Evolutionary conservation across 1,284 basidiomycete genomes (phyloP).

Genomic region (Papiliotrema fonsecae): DNA sequence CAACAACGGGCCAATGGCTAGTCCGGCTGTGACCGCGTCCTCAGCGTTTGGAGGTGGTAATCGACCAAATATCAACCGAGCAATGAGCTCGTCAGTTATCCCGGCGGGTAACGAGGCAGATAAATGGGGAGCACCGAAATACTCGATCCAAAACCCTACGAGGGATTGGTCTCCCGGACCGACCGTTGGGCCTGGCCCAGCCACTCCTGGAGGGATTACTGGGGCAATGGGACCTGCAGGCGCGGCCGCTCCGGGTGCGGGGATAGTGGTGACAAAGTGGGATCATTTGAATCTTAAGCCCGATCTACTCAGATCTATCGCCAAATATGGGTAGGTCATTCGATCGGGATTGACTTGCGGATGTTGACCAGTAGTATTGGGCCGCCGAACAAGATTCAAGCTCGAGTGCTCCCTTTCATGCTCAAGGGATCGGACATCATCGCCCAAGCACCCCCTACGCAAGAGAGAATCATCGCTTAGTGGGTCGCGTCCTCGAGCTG

Average conservation of each 20-base stretch:
- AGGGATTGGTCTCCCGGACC: slow-evolving; percentile 6
- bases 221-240: not conserved
- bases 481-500: slow-evolving; percentile 15
- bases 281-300: slow-evolving; percentile 82
- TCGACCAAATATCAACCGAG: slow-evolving; percentile 18
- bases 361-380: slow-evolving; percentile 62
- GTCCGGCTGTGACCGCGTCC: not conserved
- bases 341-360: no score
- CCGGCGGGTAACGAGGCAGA: slow-evolving; percentile 4
- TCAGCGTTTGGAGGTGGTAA: not conserved
- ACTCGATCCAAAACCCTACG: not conserved
- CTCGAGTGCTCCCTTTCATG: slow-evolving; percentile 90
- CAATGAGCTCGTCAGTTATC: slow-evolving; percentile 15
- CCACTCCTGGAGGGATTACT: not conserved
- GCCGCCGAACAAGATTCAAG: slow-evolving; percentile 97
- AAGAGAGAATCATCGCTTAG: slow-evolving; percentile 96
- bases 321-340: slow-evolving; percentile 78
- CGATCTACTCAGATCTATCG: slow-evolving; percentile 81
- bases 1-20: not conserved
- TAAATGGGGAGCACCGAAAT: slow-evolving; percentile 11
- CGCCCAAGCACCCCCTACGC: slow-evolving; percentile 95
- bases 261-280: slow-evolving; percentile 92
- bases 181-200: not conserved
- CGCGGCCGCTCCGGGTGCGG: slow-evolving; percentile 60
- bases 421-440: slow-evolving; percentile 89